Base-by-base conservation (phyloP, 495 filamentous ascomycete species). In the Pyrenopolyporus hunteri region DNA sequence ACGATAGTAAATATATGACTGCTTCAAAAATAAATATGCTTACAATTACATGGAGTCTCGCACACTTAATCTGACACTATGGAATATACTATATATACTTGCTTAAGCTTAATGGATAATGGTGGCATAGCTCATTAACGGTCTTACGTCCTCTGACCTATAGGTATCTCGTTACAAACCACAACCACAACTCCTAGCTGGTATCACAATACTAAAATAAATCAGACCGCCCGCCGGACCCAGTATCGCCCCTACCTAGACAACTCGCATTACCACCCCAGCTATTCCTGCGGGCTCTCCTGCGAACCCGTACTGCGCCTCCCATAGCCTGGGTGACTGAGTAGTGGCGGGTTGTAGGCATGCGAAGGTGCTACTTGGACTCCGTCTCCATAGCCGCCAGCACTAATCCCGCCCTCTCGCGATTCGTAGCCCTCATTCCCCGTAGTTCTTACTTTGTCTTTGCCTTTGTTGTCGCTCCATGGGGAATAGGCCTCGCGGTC, bases 261-360 rank as follows among this genome's bases (percentile, higher is more conserved):
- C 9, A 25, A 5, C 6, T 4, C 17, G 14, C 13, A 3, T 48
- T 29, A 14, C 20, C 26, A 1, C 13, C 51, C 19, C 4, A 7
- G 6, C 28, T 8, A 45, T 22, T 28, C 28, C 35, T 20, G 29
- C 13, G 14, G 13, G 53, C 42, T 37, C 39, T 52, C 22, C 29
- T 25, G 36, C 11, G 31, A 54, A 25, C 25, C 49, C 1, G 37
- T 26, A n/a, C 58, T 56, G 29, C 70, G 53, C n/a, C 63, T 53
- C 13, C 66, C 71, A 33, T 69, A 70, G 4, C 71, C 70, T 2
- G 69, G 71, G 31, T 73, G 69, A 20, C 60, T 54, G 8, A 71
- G 61, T 19, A 62, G 40, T 1, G 71, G 67, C 13, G 66, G 45
- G 17, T 49, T 35, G 8, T 35, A 49, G 3, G 45, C 45, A 6